Evolutionary conservation across 2,329 filamentous ascomycete species (phyloP).

Genomic region (Fusarium sp.): DNA sequence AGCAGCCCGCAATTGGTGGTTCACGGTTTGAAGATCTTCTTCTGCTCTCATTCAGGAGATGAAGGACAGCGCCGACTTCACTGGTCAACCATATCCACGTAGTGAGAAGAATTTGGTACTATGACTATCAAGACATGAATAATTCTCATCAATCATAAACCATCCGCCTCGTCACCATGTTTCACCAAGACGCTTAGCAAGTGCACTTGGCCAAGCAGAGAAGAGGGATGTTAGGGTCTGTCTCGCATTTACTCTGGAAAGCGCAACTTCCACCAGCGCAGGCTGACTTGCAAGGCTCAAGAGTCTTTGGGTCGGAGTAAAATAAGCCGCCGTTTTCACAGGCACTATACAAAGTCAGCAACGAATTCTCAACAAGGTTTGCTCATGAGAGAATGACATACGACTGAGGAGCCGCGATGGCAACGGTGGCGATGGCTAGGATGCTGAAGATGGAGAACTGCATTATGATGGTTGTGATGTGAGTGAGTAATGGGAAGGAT

Average conservation of each 20-base stretch:
- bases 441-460: conserved; percentile 10
- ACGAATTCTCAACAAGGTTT: fast-evolving
- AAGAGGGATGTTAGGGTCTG: neutral
- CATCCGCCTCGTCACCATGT: fast-evolving
- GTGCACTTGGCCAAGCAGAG: conserved; percentile 3
- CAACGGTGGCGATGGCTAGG: conserved; percentile 2
- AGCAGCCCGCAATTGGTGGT: fast-evolving
- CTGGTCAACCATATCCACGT: fast-evolving
- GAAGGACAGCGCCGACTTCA: fast-evolving
- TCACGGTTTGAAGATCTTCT: conserved; percentile 5
- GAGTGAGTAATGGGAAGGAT: fast-evolving
- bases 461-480: neutral
- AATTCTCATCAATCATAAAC: neutral
- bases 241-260: neutral
- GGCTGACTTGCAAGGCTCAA: conserved; percentile 15
- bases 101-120: fast-evolving
- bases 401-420: conserved; percentile 12
- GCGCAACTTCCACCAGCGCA: conserved; percentile 13
- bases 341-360: neutral
- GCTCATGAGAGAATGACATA: neutral
- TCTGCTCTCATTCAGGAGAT: neutral
- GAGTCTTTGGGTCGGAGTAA: conserved; percentile 22
- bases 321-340: neutral
- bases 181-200: neutral
- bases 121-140: too few species aligned